These are phyloP conservation scores for Rhodotorula sp. DNA, from an alignment of 1,284 basidiomycete genomes.

Conservation along the genomic window DNA sequence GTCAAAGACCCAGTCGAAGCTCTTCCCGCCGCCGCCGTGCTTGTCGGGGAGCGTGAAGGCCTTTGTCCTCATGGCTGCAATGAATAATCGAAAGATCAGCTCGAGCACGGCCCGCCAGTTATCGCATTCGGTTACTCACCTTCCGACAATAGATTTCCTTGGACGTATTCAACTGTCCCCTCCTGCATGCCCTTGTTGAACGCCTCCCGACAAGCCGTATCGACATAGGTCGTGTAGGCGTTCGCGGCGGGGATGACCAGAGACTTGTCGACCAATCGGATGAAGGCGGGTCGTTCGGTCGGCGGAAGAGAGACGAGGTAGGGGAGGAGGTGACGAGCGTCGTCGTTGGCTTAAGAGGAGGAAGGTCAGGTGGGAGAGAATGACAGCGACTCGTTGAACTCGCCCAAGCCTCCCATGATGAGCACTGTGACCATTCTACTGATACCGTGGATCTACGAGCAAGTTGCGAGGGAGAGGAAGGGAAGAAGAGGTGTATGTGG, in stretches of 20 bases:
- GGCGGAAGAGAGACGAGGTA: slow-evolving; percentile 11
- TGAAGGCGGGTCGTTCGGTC: slow-evolving; percentile 7
- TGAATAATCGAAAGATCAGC: neutral
- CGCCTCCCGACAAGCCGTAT: neutral
- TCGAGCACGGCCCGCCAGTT: too few relatives aligned
- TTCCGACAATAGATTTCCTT: slow-evolving; percentile 27
- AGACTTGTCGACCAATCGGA: slow-evolving; percentile 33
- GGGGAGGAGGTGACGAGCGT: slow-evolving; percentile 29
- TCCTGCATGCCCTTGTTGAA: slow-evolving; percentile 7
- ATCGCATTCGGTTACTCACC: too few relatives aligned
- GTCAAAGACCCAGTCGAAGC: slow-evolving; percentile 33
- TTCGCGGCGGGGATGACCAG: slow-evolving; percentile 22
- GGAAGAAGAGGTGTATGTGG: neutral
- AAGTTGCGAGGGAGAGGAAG: neutral
- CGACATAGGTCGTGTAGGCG: slow-evolving; percentile 28
- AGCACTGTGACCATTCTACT: slow-evolving; percentile 10
- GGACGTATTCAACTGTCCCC: slow-evolving; percentile 23
- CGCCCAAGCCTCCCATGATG: slow-evolving; percentile 31
- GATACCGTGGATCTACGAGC: neutral
- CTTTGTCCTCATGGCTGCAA: slow-evolving; percentile 9
- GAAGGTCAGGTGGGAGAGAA: neutral
- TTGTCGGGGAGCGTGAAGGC: slow-evolving; percentile 26
- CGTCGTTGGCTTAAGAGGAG: slow-evolving; percentile 13
- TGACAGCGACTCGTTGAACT: neutral
- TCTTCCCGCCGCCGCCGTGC: slow-evolving; percentile 9